Conservation (phyloP, 164 flowering plant species). For the Vitis amurensis region DNA sequence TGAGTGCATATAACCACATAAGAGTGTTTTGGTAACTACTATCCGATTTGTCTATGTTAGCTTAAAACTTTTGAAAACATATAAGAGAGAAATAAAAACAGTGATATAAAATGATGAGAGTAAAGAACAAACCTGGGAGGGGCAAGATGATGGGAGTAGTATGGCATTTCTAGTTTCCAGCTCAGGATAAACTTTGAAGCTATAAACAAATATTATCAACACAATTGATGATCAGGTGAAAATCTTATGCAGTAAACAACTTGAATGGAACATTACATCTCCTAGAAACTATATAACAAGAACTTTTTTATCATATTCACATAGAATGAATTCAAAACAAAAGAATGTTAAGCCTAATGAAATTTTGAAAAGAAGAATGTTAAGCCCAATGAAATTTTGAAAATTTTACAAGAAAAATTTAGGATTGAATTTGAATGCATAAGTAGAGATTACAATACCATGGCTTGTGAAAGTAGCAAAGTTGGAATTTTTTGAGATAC, state of each 20-base stretch:
- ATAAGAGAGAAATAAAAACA: constrained; percentile 1
- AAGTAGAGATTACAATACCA: too few relatives aligned
- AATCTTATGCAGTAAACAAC: neutral
- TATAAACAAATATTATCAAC: constrained; percentile 21
- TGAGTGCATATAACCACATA: neutral
- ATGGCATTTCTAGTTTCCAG: constrained; percentile 81
- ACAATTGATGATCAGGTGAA: constrained; percentile 6
- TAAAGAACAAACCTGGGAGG: constrained; percentile 51
- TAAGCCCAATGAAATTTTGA: too few relatives aligned
- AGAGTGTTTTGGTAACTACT: neutral
- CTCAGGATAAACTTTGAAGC: constrained; percentile 84
- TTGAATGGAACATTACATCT: neutral
- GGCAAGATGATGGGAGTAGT: constrained; percentile 63
- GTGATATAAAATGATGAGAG: neutral
- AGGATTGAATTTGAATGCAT: too few relatives aligned
- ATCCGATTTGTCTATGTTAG: too few relatives aligned
- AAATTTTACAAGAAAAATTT: too few relatives aligned
- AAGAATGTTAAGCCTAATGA: neutral
- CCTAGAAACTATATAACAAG: neutral
- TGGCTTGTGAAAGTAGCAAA: too few relatives aligned
- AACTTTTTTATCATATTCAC: neutral
- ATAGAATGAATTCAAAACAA: neutral
- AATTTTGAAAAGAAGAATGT: neutral
- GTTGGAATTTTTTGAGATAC: too few relatives aligned
- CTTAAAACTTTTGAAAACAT: neutral